phyloP scores from a whole-genome alignment of 2,329 filamentous ascomycete genomes.

The Colletotrichum tamarilloi region DNA sequence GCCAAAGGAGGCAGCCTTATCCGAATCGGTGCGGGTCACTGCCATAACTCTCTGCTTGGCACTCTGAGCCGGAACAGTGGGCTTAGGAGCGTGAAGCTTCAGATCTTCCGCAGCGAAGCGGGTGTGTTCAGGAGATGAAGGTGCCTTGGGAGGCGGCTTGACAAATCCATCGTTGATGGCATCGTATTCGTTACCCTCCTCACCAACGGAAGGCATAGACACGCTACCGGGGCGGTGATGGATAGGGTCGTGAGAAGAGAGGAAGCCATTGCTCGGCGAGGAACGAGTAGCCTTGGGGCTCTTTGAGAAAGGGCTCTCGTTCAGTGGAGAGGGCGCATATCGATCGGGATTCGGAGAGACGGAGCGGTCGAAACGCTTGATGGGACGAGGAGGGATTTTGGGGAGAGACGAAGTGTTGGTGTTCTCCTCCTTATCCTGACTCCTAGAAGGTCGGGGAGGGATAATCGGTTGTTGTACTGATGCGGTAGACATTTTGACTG shows the following conservation, averaged over 20 bases:
- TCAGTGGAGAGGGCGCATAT: constrained; percentile 88
- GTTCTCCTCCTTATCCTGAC: constrained; percentile 57
- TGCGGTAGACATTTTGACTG: constrained; percentile 59
- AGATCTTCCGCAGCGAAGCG: constrained; percentile 83
- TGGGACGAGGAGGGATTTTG: constrained; percentile 82
- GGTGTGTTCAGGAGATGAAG: constrained; percentile 74
- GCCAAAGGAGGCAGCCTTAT: constrained; percentile 84
- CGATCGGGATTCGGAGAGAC: constrained; percentile 81
- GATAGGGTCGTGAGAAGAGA: constrained; percentile 52
- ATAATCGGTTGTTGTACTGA: constrained; percentile 64
- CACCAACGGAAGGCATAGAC: constrained; percentile 83
- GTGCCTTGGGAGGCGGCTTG: constrained; percentile 40
- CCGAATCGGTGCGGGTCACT: constrained; percentile 93
- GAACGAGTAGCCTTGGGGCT: constrained; percentile 50
- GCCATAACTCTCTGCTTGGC: constrained; percentile 85
- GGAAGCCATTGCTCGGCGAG: constrained; percentile 48
- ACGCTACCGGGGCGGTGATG: constrained; percentile 78
- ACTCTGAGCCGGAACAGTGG: constrained; percentile 82
- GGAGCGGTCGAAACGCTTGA: constrained; percentile 78
- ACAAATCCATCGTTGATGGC: constrained; percentile 60
- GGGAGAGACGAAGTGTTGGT: constrained; percentile 59
- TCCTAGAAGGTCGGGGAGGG: constrained; percentile 66
- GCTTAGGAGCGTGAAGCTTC: constrained; percentile 89
- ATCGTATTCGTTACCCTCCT: constrained; percentile 91
- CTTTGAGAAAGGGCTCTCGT: constrained; percentile 71